Evolutionary conservation across 1,139 yeast genomes (phyloP).

Genomic region (Yamadazyma atlantica): DNA sequence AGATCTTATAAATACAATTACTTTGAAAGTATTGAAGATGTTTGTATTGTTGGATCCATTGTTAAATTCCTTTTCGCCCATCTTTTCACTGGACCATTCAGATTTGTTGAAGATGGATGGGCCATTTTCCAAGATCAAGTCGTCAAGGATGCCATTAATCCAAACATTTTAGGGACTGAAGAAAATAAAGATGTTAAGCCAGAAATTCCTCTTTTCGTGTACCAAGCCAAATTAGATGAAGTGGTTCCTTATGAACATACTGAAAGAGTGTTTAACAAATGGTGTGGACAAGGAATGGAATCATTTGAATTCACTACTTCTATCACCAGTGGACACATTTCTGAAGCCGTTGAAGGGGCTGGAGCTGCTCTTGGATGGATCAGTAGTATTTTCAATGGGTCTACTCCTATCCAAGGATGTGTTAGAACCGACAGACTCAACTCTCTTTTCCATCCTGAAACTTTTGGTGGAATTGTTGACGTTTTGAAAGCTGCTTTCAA

Average conservation of each 20-base stretch:
- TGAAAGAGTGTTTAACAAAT: conserved; percentile 24
- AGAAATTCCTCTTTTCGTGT: conserved; percentile 32
- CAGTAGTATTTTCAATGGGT: conserved; percentile 19
- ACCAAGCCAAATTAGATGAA: conserved; percentile 32
- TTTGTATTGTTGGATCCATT: conserved; percentile 13
- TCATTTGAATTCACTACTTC: conserved; percentile 30
- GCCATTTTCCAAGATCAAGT: conserved; percentile 9
- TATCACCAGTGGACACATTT: conserved; percentile 24
- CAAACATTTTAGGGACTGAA: conserved; percentile 19
- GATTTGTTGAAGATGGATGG: conserved; percentile 16
- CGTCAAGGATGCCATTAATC: conserved; percentile 14
- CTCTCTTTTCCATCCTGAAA: conserved; percentile 27
- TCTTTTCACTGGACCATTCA: conserved; percentile 19
- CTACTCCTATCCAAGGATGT: conserved; percentile 27
- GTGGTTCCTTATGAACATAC: conserved; percentile 28
- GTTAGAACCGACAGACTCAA: conserved; percentile 18
- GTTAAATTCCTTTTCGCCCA: conserved; percentile 12
- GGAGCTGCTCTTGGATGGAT: conserved; percentile 34
- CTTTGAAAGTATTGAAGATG: conserved; percentile 13
- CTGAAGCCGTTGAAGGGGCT: conserved; percentile 25
- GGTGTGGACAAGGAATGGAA: conserved; percentile 30
- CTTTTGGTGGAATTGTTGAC: conserved; percentile 6
- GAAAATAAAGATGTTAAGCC: conserved; percentile 20
- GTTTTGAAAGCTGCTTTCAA: conserved; percentile 7
- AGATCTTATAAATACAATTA: conserved; percentile 4